Percentiles rank a stretch among this genome's conserved stretches.
These are phyloP conservation scores for Vanilla planifolia DNA, from an alignment of 106 monocot species.

Conservation along the genomic window DNA sequence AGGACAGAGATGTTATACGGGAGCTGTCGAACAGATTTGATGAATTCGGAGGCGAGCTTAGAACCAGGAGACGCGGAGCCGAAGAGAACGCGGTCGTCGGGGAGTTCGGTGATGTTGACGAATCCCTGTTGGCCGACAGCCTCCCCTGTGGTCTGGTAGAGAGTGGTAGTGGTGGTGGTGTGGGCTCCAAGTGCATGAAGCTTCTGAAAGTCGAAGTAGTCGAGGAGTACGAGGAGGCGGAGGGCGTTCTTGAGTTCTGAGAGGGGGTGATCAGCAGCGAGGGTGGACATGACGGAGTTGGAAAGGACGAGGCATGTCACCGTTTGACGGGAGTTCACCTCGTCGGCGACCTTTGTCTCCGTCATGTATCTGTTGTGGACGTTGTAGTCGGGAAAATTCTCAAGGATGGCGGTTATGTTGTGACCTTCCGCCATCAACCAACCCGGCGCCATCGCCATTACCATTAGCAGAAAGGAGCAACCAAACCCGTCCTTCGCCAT, in stretches of 20 bases:
- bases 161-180: conserved; percentile 75
- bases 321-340: conserved; percentile 85
- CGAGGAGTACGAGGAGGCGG: conserved; percentile 86
- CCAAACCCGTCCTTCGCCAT: background rate
- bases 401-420: conserved; percentile 85
- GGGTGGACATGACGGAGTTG: conserved; percentile 66
- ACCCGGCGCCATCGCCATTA: background rate
- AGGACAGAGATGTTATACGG: conserved; percentile 94
- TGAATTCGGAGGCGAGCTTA: conserved; percentile 53
- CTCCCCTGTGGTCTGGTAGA: conserved; percentile 93
- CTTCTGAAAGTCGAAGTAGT: conserved; percentile 92
- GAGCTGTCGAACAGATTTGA: conserved; percentile 65
- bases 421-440: conserved; percentile 11
- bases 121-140: conserved; percentile 75
- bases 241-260: conserved; percentile 83
- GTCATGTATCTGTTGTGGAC: conserved; percentile 71
- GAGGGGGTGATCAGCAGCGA: conserved; percentile 55
- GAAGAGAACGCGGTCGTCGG: conserved; percentile 76
- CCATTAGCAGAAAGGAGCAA: background rate
- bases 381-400: conserved; percentile 63
- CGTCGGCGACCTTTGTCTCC: conserved; percentile 83
- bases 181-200: conserved; percentile 70
- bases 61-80: conserved; percentile 57
- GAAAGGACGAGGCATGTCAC: conserved; percentile 78
- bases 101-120: conserved; percentile 92